Evolutionary conservation across 2,329 filamentous ascomycete genomes (phyloP).

Genomic region (Boeremia lycopersici): DNA sequence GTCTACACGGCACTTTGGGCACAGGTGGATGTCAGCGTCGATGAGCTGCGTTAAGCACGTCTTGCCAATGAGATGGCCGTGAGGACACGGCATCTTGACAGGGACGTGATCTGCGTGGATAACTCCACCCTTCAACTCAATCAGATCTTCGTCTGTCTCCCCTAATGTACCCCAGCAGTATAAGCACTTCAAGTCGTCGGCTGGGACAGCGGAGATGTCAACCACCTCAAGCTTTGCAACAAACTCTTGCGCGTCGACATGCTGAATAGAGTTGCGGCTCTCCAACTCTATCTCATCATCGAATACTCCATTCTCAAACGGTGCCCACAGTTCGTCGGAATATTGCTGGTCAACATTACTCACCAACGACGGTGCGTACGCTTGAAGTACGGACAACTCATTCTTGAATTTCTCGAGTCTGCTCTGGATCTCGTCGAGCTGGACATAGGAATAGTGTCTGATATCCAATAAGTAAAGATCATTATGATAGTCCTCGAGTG

Average conservation of each 20-base stretch:
- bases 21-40: slow-evolving; percentile 2
- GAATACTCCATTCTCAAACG: background rate
- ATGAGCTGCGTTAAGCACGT: slow-evolving; percentile 15
- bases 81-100: slow-evolving; percentile 12
- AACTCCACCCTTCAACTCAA: background rate
- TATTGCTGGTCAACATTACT: no score
- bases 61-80: slow-evolving; percentile 18
- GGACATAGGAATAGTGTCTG: no score
- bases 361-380: no score
- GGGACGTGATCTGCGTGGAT: slow-evolving; percentile 10
- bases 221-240: background rate
- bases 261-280: background rate
- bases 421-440: no score
- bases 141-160: background rate
- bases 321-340: no score
- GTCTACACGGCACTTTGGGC: slow-evolving; percentile 15
- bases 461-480: background rate
- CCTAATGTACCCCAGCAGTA: background rate
- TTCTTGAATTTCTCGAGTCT: no score
- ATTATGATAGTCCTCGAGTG: background rate
- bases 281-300: no score
- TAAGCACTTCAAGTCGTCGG: background rate
- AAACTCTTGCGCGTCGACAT: background rate
- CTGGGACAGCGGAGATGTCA: background rate
- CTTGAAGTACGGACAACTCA: no score